Evolutionary conservation across 345 rosid species (phyloP).

Genomic region (Brassica juncea): DNA sequence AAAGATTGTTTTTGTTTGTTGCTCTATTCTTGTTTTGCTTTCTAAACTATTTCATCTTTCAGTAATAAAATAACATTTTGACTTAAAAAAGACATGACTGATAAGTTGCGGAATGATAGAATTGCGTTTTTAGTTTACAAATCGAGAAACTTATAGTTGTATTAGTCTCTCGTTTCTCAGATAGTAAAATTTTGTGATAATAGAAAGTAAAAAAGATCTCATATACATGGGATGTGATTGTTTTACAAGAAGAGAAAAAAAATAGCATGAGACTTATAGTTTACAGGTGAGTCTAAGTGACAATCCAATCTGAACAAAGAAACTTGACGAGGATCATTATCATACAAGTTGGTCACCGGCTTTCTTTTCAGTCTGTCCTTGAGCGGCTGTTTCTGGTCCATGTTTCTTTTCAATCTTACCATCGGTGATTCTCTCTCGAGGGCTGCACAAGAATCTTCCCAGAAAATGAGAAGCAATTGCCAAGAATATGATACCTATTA

Average conservation of each 20-base stretch:
- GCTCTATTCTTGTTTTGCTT: no score
- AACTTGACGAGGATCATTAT: constrained; percentile 14
- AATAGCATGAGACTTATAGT: background rate
- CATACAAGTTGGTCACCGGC: constrained; percentile 16
- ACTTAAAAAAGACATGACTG: no score
- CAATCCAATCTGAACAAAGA: background rate
- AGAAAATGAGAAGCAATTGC: constrained; percentile 33
- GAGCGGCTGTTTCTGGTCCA: no score
- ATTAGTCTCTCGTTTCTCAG: background rate
- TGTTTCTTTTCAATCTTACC: constrained; percentile 9
- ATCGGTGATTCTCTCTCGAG: constrained; percentile 35
- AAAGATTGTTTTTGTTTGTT: no score
- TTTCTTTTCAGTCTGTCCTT: background rate
- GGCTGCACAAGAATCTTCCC: constrained; percentile 25
- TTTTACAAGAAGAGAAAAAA: constrained; percentile 13
- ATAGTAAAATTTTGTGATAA: background rate
- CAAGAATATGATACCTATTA: constrained; percentile 22
- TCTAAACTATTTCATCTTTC: no score
- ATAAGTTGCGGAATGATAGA: no score
- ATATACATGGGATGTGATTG: constrained; percentile 8
- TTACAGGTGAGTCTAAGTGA: constrained; percentile 3
- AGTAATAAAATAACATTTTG: no score
- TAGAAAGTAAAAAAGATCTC: background rate
- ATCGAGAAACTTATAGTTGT: no score
- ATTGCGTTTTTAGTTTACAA: no score